Conservation (phyloP, 805 yeast species). For the Metschnikowia arizonensis region DNA sequence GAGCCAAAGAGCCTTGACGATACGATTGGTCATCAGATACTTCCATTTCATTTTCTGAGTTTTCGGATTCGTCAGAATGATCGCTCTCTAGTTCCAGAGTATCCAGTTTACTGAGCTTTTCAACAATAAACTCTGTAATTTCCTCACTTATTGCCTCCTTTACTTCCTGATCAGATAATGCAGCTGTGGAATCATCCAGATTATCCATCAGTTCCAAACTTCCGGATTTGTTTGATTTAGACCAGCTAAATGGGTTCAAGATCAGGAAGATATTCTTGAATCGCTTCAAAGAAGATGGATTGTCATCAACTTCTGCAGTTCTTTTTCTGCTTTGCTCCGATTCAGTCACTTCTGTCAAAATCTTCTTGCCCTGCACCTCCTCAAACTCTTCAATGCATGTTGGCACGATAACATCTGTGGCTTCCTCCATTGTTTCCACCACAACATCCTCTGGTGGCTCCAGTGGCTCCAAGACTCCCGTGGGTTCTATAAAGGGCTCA, state of each 20-base stretch:
- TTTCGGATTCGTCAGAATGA: background rate
- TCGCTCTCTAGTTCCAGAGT: background rate
- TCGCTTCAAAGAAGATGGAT: constrained; percentile 11
- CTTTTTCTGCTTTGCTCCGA: constrained; percentile 3
- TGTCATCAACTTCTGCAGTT: constrained; percentile 2
- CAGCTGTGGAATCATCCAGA: background rate
- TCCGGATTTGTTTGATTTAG: background rate
- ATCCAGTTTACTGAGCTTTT: background rate
- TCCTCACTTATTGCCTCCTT: background rate
- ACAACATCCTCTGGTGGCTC: constrained; percentile 5
- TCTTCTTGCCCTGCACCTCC: background rate
- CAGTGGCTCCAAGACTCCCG: constrained; percentile 13
- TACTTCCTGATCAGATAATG: background rate
- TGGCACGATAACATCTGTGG: constrained; percentile 9
- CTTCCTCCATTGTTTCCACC: constrained; percentile 11
- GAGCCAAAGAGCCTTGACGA: background rate
- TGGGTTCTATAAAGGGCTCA: background rate
- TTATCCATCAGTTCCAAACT: background rate
- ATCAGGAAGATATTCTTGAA: constrained; percentile 7
- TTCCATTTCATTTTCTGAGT: background rate
- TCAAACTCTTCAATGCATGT: constrained; percentile 13
- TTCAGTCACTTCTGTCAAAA: background rate
- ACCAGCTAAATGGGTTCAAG: constrained; percentile 14
- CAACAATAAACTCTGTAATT: background rate
- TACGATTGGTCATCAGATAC: background rate